These are phyloP conservation scores for Conoideocrella luteorostrata DNA, from an alignment of 2,329 filamentous ascomycete genomes.

Conservation along the genomic window DNA sequence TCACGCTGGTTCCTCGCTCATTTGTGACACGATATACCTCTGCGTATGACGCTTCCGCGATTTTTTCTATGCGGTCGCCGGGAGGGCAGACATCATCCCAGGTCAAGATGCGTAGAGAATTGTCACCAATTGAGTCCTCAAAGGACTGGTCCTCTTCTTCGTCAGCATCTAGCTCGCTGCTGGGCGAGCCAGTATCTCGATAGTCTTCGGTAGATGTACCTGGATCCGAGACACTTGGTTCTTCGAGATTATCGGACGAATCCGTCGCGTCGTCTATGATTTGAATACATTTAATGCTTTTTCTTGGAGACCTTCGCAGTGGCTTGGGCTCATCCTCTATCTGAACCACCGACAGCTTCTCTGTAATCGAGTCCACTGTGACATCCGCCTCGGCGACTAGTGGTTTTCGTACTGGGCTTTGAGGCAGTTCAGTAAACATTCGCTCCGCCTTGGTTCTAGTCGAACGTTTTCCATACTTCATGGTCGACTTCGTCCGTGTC, in stretches of 20 bases:
- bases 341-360: slow-evolving; percentile 26
- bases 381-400: slow-evolving; percentile 13
- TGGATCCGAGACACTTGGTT: not conserved
- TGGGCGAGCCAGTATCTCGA: not conserved
- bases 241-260: not conserved
- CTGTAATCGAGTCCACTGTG: slow-evolving; percentile 26
- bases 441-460: slow-evolving; percentile 41
- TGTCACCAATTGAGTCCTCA: slow-evolving; percentile 9
- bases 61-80: slow-evolving; percentile 51
- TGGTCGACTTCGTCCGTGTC: slow-evolving; percentile 35
- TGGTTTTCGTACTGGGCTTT: slow-evolving; percentile 37
- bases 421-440: slow-evolving; percentile 45
- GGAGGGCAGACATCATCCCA: slow-evolving; percentile 54
- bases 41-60: slow-evolving; percentile 60
- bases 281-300: slow-evolving; percentile 6
- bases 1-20: slow-evolving; percentile 53
- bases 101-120: slow-evolving; percentile 36
- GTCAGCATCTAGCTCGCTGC: not conserved
- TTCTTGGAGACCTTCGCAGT: slow-evolving; percentile 13
- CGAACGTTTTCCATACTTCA: slow-evolving; percentile 46
- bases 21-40: slow-evolving; percentile 60
- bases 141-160: slow-evolving; percentile 11
- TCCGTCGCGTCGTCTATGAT: slow-evolving; percentile 10
- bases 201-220: not conserved
- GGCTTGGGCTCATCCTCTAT: slow-evolving; percentile 16